Base-by-base conservation (phyloP, 2,329 filamentous ascomycete genomes). In the Colletotrichum lindemuthianum region DNA sequence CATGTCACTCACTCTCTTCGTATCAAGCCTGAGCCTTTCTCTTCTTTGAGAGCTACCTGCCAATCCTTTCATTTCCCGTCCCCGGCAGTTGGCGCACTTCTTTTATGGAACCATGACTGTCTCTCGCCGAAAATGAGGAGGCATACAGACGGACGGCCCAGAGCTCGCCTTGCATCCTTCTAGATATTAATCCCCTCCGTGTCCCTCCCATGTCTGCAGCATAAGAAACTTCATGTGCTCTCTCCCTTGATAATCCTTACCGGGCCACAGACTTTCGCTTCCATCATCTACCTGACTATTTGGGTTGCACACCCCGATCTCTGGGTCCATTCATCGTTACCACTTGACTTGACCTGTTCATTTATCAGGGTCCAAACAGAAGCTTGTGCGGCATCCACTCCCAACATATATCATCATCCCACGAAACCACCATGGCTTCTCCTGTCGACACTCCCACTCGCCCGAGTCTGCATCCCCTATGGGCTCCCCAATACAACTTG, bases 401-500 rank as follows among this genome's bases (percentile, higher is more conserved):
- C 33, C 53, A 13, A n/a, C 16, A 13, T 37, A 8, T 33, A 40
- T 13, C 40, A 40, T 37, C 48, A 47, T 57, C 51, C 55, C 34
- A 33, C 53, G 53, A 43, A 34, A 39, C 32, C 24, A 53, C n/a
- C 33, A 68, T 68, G 67, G 63, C 66, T 33, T 63, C 67, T 37
- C 65, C 63, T 4, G 43, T 69, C 51, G 63, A 68, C 13, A 54
- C 49, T 8, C 60, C 52, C 13, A 51, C 54, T 39, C 66, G 63
- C 43, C 59, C 63, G 11, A 63, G 47, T 50, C 59, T 69, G 53
- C 72, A 76, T 63, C 76, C 77, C 4, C 60, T 79, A 59, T 77
- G 75, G 74, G 75, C 75, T 16, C 69, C 69, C 54, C 72, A 72
- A 43, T 71, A 74, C 50, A 71, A 68, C 43, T 50, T 71, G 11